These are phyloP conservation scores for Rickenella mellea DNA, from an alignment of 768 basidiomycete genomes.

Conservation along the genomic window DNA sequence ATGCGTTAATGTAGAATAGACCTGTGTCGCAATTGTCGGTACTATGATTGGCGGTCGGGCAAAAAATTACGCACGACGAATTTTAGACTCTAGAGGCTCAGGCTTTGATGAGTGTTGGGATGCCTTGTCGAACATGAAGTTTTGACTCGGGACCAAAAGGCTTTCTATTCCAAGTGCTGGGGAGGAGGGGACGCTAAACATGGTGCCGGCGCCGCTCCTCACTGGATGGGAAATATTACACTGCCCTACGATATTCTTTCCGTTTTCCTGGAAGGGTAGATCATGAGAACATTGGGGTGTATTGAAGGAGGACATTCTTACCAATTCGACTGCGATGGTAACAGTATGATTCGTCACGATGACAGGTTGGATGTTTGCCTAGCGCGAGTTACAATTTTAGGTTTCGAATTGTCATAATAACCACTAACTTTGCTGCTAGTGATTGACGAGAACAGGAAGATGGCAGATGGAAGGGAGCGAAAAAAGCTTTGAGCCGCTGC, in stretches of 20 bases:
- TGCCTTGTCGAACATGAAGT: conserved; percentile 55
- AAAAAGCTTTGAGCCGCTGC: conserved; percentile 87
- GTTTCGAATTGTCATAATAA: too few species aligned
- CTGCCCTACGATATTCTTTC: conserved; percentile 74
- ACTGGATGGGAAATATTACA: conserved; percentile 91
- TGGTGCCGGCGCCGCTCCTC: conserved; percentile 10
- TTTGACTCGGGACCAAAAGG: conserved; percentile 34
- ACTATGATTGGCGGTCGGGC: neutral
- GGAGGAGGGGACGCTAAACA: conserved; percentile 21
- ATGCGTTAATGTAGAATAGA: conserved; percentile 83
- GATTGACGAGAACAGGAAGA: conserved; percentile 89
- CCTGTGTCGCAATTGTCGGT: conserved; percentile 27
- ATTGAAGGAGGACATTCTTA: conserved; percentile 18
- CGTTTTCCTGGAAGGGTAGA: conserved; percentile 47
- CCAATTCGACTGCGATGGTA: conserved; percentile 89
- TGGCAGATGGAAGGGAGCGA: conserved; percentile 84
- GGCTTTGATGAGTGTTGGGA: conserved; percentile 46
- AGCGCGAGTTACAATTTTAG: conserved; percentile 8
- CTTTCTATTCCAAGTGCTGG: conserved; percentile 48
- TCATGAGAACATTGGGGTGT: neutral
- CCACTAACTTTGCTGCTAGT: conserved; percentile 57
- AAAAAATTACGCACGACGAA: conserved; percentile 40
- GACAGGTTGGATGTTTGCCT: conserved; percentile 79
- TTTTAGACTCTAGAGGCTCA: conserved; percentile 49
- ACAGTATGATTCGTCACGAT: conserved; percentile 92